phyloP scores from a whole-genome alignment of 169 alveolate species.

The Plasmodium blacklocki region DNA sequence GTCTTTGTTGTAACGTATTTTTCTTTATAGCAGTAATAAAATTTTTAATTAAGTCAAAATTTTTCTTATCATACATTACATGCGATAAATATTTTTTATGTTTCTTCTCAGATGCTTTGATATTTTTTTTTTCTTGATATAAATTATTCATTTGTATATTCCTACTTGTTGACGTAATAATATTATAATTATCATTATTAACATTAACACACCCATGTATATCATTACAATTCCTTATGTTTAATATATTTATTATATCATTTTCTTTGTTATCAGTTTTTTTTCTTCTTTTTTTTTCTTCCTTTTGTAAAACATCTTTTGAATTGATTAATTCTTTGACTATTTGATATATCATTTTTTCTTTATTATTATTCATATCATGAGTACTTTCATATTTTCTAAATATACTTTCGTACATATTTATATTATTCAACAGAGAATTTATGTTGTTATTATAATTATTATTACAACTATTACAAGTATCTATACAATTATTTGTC shows the following conservation, averaged over 20 bases:
- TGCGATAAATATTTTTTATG: not conserved
- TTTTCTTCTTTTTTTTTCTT: not conserved
- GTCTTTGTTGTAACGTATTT: not conserved
- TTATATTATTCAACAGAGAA: too few relatives aligned
- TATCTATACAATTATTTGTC: too few relatives aligned
- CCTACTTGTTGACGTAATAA: not conserved
- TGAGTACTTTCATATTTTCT: not conserved
- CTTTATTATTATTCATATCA: too few relatives aligned
- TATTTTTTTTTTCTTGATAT: not conserved
- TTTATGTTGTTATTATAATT: too few relatives aligned
- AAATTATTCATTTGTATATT: not conserved
- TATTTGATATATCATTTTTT: too few relatives aligned
- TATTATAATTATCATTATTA: not conserved
- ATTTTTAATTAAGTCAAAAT: slow-evolving; percentile 29
- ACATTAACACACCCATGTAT: not conserved
- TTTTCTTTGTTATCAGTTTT: not conserved
- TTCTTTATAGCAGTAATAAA: slow-evolving; percentile 42
- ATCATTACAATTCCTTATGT: not conserved
- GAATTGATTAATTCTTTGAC: too few relatives aligned
- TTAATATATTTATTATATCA: not conserved
- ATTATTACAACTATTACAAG: too few relatives aligned
- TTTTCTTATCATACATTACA: slow-evolving; percentile 4
- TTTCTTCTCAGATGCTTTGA: not conserved
- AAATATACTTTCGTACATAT: not conserved
- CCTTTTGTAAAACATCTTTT: too few relatives aligned